Base-by-base conservation (phyloP, 805 yeast genomes). In the Wickerhamomyces sydowiorum region DNA sequence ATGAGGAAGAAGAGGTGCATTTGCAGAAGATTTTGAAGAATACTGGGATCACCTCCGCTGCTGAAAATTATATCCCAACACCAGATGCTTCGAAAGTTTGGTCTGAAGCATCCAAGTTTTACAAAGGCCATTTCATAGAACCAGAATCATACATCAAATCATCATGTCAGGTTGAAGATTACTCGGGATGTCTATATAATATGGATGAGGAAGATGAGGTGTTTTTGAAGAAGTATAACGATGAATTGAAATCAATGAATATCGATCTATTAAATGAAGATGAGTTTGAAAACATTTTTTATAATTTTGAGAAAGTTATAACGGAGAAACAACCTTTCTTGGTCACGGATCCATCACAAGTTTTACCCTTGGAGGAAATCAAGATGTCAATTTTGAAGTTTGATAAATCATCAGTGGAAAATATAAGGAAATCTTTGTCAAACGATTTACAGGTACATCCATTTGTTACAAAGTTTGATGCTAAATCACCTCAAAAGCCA, bases 1-100 rank as follows among this genome's bases (percentile, higher is more conserved):
- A 86, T 52, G 99, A 93, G 64, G 99, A 93, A 64, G 96, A 88
- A 53, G 99, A 93, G 62, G 93, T 86, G 33, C 99, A 93, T 75
- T 72, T 93, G 48, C 96, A 91, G 61, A 87, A 84, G 48, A 96
- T 90, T 38, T 82, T 93, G 50, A 80, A 81, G 62, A 91, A 91
- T 13, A 78, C 88, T 2, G 82, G 80, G 40, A 78, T 79, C 24
- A 80, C 82, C 3, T 73, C 86, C 17, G 66, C 78, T 44, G 54
- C 51, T n/a, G 55, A 59, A 20, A 56, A 53, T 7, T 91, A 83
- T 61, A 93, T 93, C 53, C 99, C 99, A 2, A 93, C 99, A 0
- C 99, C 99, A 0, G 95, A 88, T 69, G 97, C 98, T 4, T 82
- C 95, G 0, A 73, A 73, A 50, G 68, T 76, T 18, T 90, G 96